Conservation (phyloP, 495 filamentous ascomycete species). For the Lasiosphaeria ovina region DNA sequence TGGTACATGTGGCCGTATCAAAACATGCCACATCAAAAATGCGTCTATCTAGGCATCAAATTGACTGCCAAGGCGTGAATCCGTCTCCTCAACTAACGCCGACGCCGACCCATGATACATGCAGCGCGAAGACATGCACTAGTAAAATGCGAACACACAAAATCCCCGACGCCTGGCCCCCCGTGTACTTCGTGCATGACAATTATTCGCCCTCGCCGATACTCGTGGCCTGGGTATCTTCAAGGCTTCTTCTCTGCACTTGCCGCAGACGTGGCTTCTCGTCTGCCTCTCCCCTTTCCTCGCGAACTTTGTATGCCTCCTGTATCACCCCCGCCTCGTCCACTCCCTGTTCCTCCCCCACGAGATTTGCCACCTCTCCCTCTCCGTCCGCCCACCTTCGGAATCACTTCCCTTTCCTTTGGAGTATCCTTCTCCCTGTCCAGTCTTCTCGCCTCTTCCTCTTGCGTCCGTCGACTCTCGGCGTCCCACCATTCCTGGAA, state of each 20-base stretch:
- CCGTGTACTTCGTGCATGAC: background rate
- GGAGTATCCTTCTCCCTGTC: slow-evolving; percentile 24
- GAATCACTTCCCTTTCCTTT: slow-evolving; percentile 21
- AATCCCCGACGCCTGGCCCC: background rate
- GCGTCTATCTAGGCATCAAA: background rate
- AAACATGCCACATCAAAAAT: slow-evolving; percentile 6
- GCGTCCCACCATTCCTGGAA: slow-evolving; percentile 99
- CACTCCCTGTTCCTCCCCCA: slow-evolving; percentile 11
- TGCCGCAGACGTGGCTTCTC: slow-evolving; percentile 4
- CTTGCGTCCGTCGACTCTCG: slow-evolving; percentile 69
- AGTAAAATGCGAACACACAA: background rate
- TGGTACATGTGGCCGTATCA: slow-evolving; percentile 5
- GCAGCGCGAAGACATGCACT: background rate
- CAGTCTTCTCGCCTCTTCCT: slow-evolving; percentile 56
- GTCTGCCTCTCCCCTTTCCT: slow-evolving; percentile 13
- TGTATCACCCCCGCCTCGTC: background rate
- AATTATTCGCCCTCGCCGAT: background rate
- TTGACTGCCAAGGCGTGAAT: background rate
- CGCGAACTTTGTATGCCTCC: slow-evolving; percentile 1
- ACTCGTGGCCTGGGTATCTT: slow-evolving; percentile 5
- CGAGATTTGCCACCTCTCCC: slow-evolving; percentile 27
- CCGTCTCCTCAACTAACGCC: background rate
- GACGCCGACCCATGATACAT: background rate
- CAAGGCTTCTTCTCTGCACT: background rate
- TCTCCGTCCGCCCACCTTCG: slow-evolving; percentile 25